Conservation (phyloP, 768 basidiomycete species). For the Daedaleopsis nitida region DNA sequence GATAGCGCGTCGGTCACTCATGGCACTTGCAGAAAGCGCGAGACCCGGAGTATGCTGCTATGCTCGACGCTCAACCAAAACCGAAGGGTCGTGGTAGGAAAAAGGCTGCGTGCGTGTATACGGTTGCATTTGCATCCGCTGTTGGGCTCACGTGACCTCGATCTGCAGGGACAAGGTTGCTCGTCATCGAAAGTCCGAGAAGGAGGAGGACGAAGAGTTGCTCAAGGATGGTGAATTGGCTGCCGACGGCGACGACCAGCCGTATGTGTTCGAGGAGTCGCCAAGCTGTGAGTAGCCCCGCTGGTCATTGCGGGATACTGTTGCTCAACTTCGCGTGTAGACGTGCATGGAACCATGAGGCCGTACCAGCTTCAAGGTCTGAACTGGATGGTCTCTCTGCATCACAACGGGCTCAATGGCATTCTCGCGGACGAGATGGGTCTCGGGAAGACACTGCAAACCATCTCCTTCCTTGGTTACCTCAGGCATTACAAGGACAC, state of each 20-base stretch:
- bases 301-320: neutral
- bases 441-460: conserved; percentile 97
- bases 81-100: conserved; percentile 85
- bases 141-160: neutral
- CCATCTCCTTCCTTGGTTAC: conserved; percentile 95
- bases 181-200: conserved; percentile 93
- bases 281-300: conserved; percentile 65
- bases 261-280: conserved; percentile 93
- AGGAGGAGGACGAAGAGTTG: conserved; percentile 97
- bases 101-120: conserved; percentile 65
- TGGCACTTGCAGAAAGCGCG: conserved; percentile 64
- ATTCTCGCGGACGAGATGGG: conserved; percentile 99
- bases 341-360: conserved; percentile 88
- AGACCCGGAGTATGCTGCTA: conserved; percentile 89
- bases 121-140: neutral
- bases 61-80: conserved; percentile 86
- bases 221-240: conserved; percentile 83
- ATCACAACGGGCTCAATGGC: conserved; percentile 96
- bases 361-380: conserved; percentile 94
- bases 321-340: conserved; percentile 41
- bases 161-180: conserved; percentile 64
- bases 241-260: conserved; percentile 82
- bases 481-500: conserved; percentile 82
- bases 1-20: neutral
- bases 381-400: conserved; percentile 96